Evolutionary conservation across 1,139 yeast species (phyloP), one percentile per base, ranked within the genome.

Genomic region (Scheffersomyces titani): DNA sequence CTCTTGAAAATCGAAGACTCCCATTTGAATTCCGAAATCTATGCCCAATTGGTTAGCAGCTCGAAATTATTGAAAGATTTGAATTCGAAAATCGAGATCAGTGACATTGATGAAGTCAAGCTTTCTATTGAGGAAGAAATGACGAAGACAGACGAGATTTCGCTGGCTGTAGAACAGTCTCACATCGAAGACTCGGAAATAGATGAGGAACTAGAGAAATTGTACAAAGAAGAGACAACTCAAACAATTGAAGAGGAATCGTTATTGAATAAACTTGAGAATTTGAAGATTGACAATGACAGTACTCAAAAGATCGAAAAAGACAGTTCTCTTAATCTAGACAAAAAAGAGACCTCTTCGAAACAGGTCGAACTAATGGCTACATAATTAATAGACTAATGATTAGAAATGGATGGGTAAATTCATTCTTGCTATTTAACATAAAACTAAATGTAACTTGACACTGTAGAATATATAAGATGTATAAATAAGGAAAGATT

Each of bases 1-100:
- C 63, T 82, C 45, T 63, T 67, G 49, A 82, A 82, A 60, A 77
- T 85, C 50, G 78, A 84, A 61, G 81, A 82, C 55, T 80, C 87
- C 1, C 71, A 75, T 16, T 71, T 80, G 2, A 84, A 84, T 60
- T 66, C 72, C 5, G 67, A 73, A 19, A 62, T 83, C 5, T 66
- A 76, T 45, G 69, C 71, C n/a, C 76, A 78, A 6, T 63, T 83
- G 52, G 65, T 69, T 18, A 67, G 68, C 3, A 77, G 84, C 6
- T 66, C 79, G 1, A 62, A 63, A 61, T 75, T 62, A 48, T 77
- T 70, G 73, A 72, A 60, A 60, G 70, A 60, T 63, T 74, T 65
- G 74, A 83, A 72, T 58, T 55, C 63, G 6, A 65, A 68, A 52
- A 63, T 77, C 2, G 68, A 71, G 45, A 30, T 75, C 3, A 72